Evolutionary conservation across 495 filamentous ascomycete genomes (phyloP).

Genomic region (Hypoxylon fuscum): DNA sequence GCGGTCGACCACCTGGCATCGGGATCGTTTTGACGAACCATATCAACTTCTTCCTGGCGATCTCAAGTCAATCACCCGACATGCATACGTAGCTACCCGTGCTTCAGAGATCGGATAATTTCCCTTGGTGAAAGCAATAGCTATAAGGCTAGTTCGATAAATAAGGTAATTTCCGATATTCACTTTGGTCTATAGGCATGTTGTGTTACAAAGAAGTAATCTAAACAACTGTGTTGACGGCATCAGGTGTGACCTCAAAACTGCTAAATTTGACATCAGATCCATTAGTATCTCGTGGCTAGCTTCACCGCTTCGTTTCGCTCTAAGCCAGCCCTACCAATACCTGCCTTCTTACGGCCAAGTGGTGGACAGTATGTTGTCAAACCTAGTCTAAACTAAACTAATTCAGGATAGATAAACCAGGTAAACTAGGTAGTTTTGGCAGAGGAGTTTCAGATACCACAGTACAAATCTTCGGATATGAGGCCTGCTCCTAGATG

Average conservation of each 20-base stretch:
- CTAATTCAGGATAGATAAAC: too few species aligned
- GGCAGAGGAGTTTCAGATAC: too few species aligned
- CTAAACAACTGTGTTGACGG: neutral
- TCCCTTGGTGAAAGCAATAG: neutral
- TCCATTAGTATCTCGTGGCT: neutral
- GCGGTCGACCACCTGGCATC: conserved; percentile 14
- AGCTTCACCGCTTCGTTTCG: too few species aligned
- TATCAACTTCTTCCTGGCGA: conserved; percentile 1
- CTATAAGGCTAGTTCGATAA: neutral
- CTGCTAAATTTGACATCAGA: neutral
- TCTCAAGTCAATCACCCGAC: conserved; percentile 13
- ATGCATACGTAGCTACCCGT: conserved; percentile 20
- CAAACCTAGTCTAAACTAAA: too few species aligned
- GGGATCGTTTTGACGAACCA: conserved; percentile 10
- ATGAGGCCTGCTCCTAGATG: too few species aligned
- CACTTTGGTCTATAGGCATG: neutral
- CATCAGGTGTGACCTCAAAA: neutral
- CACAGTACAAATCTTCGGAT: too few species aligned
- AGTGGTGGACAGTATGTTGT: too few species aligned
- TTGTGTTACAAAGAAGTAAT: neutral
- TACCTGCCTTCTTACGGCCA: too few species aligned
- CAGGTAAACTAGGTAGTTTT: too few species aligned
- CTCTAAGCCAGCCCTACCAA: too few species aligned
- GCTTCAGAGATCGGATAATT: conserved; percentile 9
- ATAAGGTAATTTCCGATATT: neutral